These are phyloP conservation scores for Coemansia erecta DNA, from an alignment of 192 early-diverging fungal genomes.

Conservation along the genomic window DNA sequence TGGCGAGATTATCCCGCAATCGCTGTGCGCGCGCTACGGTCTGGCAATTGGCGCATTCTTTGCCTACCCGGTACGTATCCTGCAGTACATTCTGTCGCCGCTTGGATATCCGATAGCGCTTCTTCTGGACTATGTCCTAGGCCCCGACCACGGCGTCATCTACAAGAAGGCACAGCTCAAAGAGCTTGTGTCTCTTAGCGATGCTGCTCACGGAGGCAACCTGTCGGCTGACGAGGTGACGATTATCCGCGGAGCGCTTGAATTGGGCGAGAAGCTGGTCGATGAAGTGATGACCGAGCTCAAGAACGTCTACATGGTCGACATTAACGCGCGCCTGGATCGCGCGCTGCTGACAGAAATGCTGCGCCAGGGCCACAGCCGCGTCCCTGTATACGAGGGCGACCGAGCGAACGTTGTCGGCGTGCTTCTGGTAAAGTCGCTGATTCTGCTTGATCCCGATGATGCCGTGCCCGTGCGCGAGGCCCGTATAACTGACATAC, in stretches of 20 bases:
- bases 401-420: constrained; percentile 66
- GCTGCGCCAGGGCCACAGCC: constrained; percentile 66
- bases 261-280: constrained; percentile 69
- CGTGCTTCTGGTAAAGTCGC: constrained; percentile 70
- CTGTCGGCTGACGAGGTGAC: constrained; percentile 76
- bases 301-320: constrained; percentile 65
- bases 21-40: constrained; percentile 84
- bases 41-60: constrained; percentile 87
- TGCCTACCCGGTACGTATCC: constrained; percentile 65
- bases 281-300: constrained; percentile 71
- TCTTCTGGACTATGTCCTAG: constrained; percentile 78
- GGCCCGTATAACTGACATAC: constrained; percentile 52
- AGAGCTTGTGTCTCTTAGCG: constrained; percentile 76
- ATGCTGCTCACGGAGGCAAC: constrained; percentile 64
- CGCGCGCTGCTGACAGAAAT: constrained; percentile 59
- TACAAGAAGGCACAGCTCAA: constrained; percentile 80
- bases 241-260: constrained; percentile 75
- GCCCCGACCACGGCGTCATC: constrained; percentile 83
- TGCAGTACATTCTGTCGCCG: constrained; percentile 67
- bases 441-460: constrained; percentile 73
- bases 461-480: constrained; percentile 64
- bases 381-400: constrained; percentile 70
- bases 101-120: constrained; percentile 83
- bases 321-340: constrained; percentile 61
- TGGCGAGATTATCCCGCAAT: constrained; percentile 95